These are phyloP conservation scores for Pichia sp. DNA, from an alignment of 1,139 yeast genomes.

Conservation along the genomic window DNA sequence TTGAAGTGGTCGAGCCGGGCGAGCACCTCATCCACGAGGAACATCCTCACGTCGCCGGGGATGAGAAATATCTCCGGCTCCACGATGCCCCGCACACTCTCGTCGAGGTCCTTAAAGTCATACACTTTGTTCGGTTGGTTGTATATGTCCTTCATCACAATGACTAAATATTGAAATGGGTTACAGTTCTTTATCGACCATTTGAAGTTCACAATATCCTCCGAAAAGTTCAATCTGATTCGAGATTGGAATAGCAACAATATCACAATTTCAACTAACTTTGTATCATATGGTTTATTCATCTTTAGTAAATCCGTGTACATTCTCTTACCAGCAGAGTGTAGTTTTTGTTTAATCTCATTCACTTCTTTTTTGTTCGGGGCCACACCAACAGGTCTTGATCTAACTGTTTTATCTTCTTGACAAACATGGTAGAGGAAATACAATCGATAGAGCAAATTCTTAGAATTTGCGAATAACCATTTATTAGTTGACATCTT, in stretches of 20 bases:
- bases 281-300: not conserved
- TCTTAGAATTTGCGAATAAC: slow-evolving; percentile 1
- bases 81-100: not conserved
- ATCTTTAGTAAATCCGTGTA: not conserved
- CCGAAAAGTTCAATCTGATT: not conserved
- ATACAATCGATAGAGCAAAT: not conserved
- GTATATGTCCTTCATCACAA: not conserved
- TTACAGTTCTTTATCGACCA: slow-evolving; percentile 3
- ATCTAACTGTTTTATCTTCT: not conserved
- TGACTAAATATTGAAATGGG: not conserved
- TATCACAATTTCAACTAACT: not conserved
- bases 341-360: not conserved
- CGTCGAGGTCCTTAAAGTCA: not conserved
- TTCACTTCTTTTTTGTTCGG: not conserved
- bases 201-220: not conserved
- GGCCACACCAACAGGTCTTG: not conserved
- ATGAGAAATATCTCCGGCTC: not conserved
- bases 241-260: not conserved
- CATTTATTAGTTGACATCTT: not conserved
- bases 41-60: not conserved
- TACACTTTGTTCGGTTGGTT: not conserved
- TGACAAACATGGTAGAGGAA: not conserved
- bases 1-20: not conserved
- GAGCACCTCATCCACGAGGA: not conserved
- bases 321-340: not conserved